phyloP scores from a whole-genome alignment of 108 stramenopile species.

The Cyclotella choctawhatcheeana region DNA sequence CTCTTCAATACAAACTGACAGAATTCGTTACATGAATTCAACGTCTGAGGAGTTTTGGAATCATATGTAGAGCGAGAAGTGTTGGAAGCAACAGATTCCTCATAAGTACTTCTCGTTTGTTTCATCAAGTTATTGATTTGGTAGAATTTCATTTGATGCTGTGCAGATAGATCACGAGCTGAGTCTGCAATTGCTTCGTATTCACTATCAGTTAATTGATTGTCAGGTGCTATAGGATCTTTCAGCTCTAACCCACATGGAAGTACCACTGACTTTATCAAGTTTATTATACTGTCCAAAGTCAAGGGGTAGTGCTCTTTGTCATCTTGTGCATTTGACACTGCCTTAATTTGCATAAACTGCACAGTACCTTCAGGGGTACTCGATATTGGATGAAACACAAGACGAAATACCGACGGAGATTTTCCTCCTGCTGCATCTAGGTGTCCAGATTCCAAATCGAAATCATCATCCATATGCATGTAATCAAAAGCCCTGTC shows the following conservation, averaged over 20 bases:
- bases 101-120: neutral
- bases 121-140: neutral
- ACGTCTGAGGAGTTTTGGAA: neutral
- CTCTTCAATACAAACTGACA: slow-evolving; percentile 14
- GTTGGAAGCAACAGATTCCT: slow-evolving; percentile 13
- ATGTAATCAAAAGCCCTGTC: slow-evolving; percentile 28
- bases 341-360: slow-evolving; percentile 14
- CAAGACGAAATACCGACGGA: slow-evolving; percentile 4
- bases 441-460: slow-evolving; percentile 26
- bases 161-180: neutral
- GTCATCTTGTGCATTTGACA: neutral
- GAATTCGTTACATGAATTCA: slow-evolving; percentile 20
- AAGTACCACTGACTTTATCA: slow-evolving; percentile 32
- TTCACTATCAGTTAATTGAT: slow-evolving; percentile 5
- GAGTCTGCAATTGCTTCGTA: slow-evolving; percentile 12
- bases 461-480: slow-evolving; percentile 23
- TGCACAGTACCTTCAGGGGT: neutral
- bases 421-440: neutral
- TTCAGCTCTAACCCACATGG: slow-evolving; percentile 23
- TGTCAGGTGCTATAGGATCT: neutral
- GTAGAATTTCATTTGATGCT: neutral
- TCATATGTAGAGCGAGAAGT: slow-evolving; percentile 26
- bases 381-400: slow-evolving; percentile 18
- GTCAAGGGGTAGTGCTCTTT: slow-evolving; percentile 17
- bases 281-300: slow-evolving; percentile 12